Conservation (phyloP, 2,329 filamentous ascomycete genomes). For the Sporothrix humicola region DNA sequence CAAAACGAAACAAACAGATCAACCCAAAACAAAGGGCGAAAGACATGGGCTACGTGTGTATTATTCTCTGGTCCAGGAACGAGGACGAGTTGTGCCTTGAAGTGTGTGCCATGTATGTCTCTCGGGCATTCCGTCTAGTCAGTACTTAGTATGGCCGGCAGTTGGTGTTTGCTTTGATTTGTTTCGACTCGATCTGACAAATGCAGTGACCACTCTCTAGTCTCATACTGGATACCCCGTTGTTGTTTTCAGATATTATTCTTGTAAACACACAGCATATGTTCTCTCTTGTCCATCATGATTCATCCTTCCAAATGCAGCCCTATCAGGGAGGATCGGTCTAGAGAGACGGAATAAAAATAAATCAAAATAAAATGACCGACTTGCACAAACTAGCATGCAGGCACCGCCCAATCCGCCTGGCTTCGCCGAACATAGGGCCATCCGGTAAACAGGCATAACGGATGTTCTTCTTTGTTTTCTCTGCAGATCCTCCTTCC, state of each 20-base stretch:
- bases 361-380: no score
- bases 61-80: conserved; percentile 17
- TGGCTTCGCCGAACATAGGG: no score
- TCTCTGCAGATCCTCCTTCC: neutral
- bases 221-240: neutral
- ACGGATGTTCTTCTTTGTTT: neutral
- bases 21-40: neutral
- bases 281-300: neutral
- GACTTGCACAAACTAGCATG: neutral
- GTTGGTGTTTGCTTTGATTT: neutral
- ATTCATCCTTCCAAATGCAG: neutral
- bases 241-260: neutral
- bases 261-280: neutral
- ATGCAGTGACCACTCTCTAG: neutral
- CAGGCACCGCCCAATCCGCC: neutral
- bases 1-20: neutral
- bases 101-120: neutral
- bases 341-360: neutral
- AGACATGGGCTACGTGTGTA: neutral
- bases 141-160: no score
- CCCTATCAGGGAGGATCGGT: conserved; percentile 15
- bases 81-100: neutral
- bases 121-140: neutral
- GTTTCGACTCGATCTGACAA: neutral
- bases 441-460: neutral